These are phyloP conservation scores for Arabis hirsuta DNA, from an alignment of 345 rosid species.

Conservation along the genomic window DNA sequence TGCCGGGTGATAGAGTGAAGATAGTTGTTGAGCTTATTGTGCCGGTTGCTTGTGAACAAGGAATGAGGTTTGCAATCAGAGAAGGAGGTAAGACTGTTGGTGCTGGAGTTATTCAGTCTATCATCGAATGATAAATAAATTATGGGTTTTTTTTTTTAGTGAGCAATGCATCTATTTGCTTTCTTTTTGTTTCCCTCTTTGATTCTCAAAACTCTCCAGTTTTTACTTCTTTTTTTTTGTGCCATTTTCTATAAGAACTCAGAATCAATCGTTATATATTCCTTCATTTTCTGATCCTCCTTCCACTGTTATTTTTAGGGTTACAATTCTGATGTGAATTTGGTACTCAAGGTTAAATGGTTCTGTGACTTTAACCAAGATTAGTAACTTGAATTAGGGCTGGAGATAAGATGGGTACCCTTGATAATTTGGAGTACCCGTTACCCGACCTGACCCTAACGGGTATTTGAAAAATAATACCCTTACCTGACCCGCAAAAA, in stretches of 20 bases:
- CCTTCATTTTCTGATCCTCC: conserved; percentile 8
- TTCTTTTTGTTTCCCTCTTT: conserved; percentile 39
- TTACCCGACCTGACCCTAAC: too few relatives aligned
- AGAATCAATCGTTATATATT: conserved; percentile 42
- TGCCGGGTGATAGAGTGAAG: conserved; percentile 97
- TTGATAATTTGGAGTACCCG: too few relatives aligned
- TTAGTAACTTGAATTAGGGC: too few relatives aligned
- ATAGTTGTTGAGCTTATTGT: conserved; percentile 86
- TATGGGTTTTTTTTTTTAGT: conserved; percentile 9
- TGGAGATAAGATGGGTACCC: too few relatives aligned
- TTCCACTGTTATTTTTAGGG: neutral
- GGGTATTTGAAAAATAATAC: too few relatives aligned
- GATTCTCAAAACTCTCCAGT: conserved; percentile 23
- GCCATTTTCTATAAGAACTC: conserved; percentile 37
- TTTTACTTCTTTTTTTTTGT: neutral
- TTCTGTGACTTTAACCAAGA: neutral
- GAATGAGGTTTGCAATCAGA: conserved; percentile 96
- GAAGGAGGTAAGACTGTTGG: conserved; percentile 98
- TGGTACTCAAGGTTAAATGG: neutral
- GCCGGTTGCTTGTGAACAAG: conserved; percentile 94
- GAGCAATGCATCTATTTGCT: conserved; percentile 29
- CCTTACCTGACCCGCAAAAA: too few relatives aligned
- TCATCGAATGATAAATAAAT: conserved; percentile 51
- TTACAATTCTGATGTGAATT: neutral
- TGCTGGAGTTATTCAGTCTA: conserved; percentile 90